Evolutionary conservation across 164 flowering plant genomes (phyloP), one percentile per base, ranked within the genome.

Genomic region (Vitis rotundifolia): DNA sequence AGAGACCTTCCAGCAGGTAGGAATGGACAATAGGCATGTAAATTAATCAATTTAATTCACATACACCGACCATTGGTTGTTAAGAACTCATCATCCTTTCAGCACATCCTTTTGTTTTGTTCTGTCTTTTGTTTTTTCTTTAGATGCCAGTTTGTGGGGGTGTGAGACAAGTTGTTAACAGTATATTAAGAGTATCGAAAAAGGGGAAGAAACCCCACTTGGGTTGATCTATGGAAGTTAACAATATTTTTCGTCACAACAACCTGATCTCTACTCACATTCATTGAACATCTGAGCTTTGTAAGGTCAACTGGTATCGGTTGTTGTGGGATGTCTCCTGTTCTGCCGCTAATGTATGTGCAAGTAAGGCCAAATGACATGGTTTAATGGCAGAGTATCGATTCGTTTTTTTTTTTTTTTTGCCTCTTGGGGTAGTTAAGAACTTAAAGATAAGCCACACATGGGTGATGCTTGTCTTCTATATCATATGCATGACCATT

Each of bases 241-340:
- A 12, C n/a, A 16, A 16, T 12, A 47, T 59, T 61, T 22, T n/a
- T 49, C 14, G 44, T 56, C 53, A 71, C 49, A 2, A 28, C 12
- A 49, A n/a, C 29, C 9, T 48, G 51, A 71, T 66, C 49, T 53
- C 16, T 48, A 31, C 37, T 61, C 12, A 49, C 67, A 73, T 73
- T 67, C 75, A 73, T 19, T 67, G 75, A 52, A 67, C 66, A 49
- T 3, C 18, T 9, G 58, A 16, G 31, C 48, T 26, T 66, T 31
- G 15, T 26, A 29, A 50, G 53, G 75, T 65, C 65, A 65, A 72
- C 65, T 59, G 65, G 44, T 51, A 12, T 72, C 9, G 26, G 47
- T 50, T 59, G 59, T 58, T 64, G 60, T 71, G 59, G 59, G 65
- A 66, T 72, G 74, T 66, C 65, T 44, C 65, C 60, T 72, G 63